A percentile compares a stretch with the other conserved stretches of the same genome.
Evolutionary conservation across 192 early-diverging fungal species (phyloP).

Genomic region (Umbelopsis sp.): DNA sequence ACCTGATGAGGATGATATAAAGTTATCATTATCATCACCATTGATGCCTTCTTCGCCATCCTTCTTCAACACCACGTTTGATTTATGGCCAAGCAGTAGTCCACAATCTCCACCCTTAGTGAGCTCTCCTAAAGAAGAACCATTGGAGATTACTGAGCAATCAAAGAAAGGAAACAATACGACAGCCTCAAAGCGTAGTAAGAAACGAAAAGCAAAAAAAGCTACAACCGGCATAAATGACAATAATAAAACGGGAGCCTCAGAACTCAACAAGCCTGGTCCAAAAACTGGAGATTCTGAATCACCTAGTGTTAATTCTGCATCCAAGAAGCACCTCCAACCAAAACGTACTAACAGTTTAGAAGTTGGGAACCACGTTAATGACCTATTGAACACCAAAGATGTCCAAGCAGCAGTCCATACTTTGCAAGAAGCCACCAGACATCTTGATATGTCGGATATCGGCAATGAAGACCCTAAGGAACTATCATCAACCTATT

Average conservation of each 20-base stretch:
- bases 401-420: constrained; percentile 14
- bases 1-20: background rate
- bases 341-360: constrained; percentile 9
- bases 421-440: constrained; percentile 4
- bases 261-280: background rate
- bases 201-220: too few species aligned
- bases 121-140: background rate
- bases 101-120: background rate
- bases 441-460: constrained; percentile 13
- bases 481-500: constrained; percentile 21
- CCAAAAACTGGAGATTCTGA: background rate
- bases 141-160: too few species aligned
- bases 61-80: background rate
- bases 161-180: too few species aligned
- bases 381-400: background rate
- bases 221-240: too few species aligned
- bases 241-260: too few species aligned
- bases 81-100: background rate
- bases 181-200: too few species aligned
- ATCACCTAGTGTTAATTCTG: too few species aligned
- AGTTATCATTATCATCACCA: background rate
- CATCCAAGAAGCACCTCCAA: background rate
- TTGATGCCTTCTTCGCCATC: background rate
- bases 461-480: background rate
- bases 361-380: constrained; percentile 16